Percentiles rank a stretch among this genome's conserved stretches.
phyloP scores from a whole-genome alignment of 108 stramenopile species.

The Conticribra guillardii region DNA sequence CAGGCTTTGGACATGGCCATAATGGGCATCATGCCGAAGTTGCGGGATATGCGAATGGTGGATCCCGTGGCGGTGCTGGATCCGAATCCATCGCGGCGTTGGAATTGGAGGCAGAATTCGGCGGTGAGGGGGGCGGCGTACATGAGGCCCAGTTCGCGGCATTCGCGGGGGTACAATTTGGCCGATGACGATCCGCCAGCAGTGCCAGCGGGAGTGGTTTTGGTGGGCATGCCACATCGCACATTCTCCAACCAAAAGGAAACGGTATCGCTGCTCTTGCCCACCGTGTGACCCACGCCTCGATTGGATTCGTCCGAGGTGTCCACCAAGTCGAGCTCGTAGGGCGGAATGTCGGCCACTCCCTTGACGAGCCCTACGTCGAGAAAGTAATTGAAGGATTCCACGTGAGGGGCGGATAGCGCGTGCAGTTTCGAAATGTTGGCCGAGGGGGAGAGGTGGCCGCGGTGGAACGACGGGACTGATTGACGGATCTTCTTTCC shows the following conservation, averaged over 20 bases:
- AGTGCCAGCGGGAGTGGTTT: conserved; percentile 21
- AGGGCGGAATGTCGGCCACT: conserved; percentile 65
- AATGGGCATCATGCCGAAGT: conserved; percentile 93
- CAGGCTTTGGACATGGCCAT: conserved; percentile 89
- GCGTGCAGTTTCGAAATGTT: conserved; percentile 64
- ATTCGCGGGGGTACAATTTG: conserved; percentile 75
- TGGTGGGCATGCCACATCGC: conserved; percentile 59
- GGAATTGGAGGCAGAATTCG: conserved; percentile 72
- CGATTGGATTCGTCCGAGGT: conserved; percentile 1
- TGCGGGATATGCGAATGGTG: conserved; percentile 47
- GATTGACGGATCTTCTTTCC: conserved; percentile 24
- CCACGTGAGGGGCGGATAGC: conserved; percentile 80
- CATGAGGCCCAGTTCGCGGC: conserved; percentile 76
- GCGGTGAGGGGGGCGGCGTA: conserved; percentile 78
- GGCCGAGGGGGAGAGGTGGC: conserved; percentile 56
- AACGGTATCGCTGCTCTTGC: conserved; percentile 44
- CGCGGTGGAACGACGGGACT: conserved; percentile 80
- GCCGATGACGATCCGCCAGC: conserved; percentile 20
- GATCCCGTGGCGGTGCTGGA: conserved; percentile 30
- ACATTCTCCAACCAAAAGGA: conserved; percentile 83
- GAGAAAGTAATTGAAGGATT: conserved; percentile 84
- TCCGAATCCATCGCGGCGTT: conserved; percentile 65
- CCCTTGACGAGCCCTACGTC: conserved; percentile 63
- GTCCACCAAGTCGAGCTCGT: conserved; percentile 73
- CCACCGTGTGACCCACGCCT: conserved; percentile 21